Conservation (phyloP, 208 protist genomes). For the Leishmania guyanensis region DNA sequence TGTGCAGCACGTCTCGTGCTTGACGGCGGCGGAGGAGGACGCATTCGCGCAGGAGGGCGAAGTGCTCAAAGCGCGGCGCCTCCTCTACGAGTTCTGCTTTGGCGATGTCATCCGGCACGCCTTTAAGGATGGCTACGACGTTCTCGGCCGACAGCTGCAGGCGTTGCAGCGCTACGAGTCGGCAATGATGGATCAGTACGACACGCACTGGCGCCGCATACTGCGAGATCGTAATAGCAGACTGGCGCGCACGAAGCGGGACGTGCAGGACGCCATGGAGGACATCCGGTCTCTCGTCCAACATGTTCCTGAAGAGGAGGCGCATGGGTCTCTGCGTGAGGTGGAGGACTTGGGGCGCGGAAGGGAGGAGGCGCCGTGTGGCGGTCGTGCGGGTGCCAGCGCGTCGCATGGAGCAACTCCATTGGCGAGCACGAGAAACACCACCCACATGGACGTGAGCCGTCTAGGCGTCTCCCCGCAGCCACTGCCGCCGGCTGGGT, state of each 20-base stretch:
- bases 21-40: conserved; percentile 61
- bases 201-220: conserved; percentile 69
- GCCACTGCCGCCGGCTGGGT: conserved; percentile 17
- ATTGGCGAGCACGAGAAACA: conserved; percentile 4
- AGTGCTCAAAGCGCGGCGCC: conserved; percentile 68
- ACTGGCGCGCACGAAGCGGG: conserved; percentile 50
- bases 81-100: conserved; percentile 82
- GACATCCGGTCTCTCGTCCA: conserved; percentile 75
- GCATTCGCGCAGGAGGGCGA: conserved; percentile 58
- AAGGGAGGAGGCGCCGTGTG: neutral
- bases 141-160: conserved; percentile 38
- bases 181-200: conserved; percentile 64
- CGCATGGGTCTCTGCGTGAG: neutral
- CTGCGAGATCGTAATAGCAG: conserved; percentile 48
- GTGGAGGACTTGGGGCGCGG: neutral
- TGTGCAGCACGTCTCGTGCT: conserved; percentile 61
- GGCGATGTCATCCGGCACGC: conserved; percentile 42
- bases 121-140: conserved; percentile 40
- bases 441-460: conserved; percentile 1
- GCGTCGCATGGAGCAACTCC: conserved; percentile 14
- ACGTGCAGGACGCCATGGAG: conserved; percentile 68
- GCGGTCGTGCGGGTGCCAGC: neutral
- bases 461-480: conserved; percentile 20
- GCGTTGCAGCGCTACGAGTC: conserved; percentile 45
- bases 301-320: conserved; percentile 17